Conservation (phyloP, 2,329 filamentous ascomycete species). For the Fusarium sarcochroum region DNA sequence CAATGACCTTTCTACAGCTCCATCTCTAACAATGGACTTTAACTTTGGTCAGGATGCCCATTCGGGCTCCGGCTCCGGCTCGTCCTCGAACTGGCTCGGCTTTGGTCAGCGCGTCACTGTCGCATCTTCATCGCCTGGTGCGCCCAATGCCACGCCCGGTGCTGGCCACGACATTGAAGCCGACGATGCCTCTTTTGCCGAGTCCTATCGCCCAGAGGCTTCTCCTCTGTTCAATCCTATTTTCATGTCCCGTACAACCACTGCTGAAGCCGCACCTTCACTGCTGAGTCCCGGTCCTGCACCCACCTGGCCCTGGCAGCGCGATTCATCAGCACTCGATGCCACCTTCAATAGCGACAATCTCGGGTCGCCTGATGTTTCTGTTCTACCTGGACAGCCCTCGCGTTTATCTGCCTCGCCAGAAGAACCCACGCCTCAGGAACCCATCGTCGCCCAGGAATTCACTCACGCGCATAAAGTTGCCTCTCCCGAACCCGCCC, state of each 20-base stretch:
- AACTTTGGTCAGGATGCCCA: conserved; percentile 32
- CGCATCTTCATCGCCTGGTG: conserved; percentile 37
- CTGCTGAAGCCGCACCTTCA: conserved; percentile 18
- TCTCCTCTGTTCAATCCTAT: conserved; percentile 45
- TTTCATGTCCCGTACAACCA: conserved; percentile 16
- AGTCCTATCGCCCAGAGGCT: conserved; percentile 43
- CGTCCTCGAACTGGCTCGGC: conserved; percentile 35
- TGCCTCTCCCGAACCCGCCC: conserved; percentile 2
- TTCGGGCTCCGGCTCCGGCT: conserved; percentile 27
- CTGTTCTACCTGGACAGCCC: background rate
- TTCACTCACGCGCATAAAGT: background rate
- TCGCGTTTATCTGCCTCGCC: conserved; percentile 24
- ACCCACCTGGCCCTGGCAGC: conserved; percentile 40
- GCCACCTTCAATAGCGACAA: conserved; percentile 10
- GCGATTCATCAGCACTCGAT: conserved; percentile 25
- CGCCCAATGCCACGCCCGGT: conserved; percentile 21
- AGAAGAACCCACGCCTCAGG: background rate
- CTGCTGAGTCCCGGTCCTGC: conserved; percentile 25
- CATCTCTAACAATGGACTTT: conserved; percentile 36
- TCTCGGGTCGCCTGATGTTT: conserved; percentile 24
- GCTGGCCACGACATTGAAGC: conserved; percentile 12
- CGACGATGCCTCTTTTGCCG: conserved; percentile 46
- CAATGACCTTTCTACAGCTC: background rate
- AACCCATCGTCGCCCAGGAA: background rate
- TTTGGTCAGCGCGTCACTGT: conserved; percentile 37